Conservation (phyloP, 768 basidiomycete genomes). For the Crassisporium funariophilum region DNA sequence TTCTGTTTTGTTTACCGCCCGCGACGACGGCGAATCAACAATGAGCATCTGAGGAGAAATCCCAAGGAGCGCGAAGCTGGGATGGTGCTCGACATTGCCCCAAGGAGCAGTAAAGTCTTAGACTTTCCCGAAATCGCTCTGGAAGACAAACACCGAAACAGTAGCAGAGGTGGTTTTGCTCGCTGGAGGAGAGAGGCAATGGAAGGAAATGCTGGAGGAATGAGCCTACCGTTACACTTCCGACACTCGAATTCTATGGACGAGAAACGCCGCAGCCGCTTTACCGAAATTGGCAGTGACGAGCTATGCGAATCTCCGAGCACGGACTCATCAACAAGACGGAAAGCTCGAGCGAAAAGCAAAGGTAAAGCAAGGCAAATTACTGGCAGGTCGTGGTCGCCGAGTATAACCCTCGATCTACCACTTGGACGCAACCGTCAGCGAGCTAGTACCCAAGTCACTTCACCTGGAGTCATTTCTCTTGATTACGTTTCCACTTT, state of each 20-base stretch:
- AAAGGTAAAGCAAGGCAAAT: constrained; percentile 41
- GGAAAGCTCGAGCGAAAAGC: constrained; percentile 28
- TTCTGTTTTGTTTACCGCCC: constrained; percentile 52
- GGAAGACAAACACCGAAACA: constrained; percentile 23
- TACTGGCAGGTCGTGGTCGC: constrained; percentile 37
- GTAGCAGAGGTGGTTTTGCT: constrained; percentile 39
- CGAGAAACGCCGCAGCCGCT: constrained; percentile 10
- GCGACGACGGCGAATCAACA: constrained; percentile 33
- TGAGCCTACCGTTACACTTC: constrained; percentile 42
- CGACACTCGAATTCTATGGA: constrained; percentile 38
- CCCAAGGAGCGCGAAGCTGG: constrained; percentile 3
- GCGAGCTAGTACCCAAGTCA: constrained; percentile 11
- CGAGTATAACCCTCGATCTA: constrained; percentile 36
- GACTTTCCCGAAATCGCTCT: constrained; percentile 2
- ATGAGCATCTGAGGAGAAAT: constrained; percentile 1
- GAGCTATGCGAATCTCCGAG: constrained; percentile 17
- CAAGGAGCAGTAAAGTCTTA: too few relatives aligned
- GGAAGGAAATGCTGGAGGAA: constrained; percentile 19
- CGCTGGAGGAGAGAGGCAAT: constrained; percentile 48
- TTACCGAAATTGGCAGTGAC: constrained; percentile 14
- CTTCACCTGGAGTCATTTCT: constrained; percentile 17
- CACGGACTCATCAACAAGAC: constrained; percentile 15
- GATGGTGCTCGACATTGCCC: constrained; percentile 6
- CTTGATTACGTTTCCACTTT: constrained; percentile 10
- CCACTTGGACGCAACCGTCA: constrained; percentile 30